Evolutionary conservation across 148 eudicot species (phyloP).

Genomic region (Rhododendron williamsianum): DNA sequence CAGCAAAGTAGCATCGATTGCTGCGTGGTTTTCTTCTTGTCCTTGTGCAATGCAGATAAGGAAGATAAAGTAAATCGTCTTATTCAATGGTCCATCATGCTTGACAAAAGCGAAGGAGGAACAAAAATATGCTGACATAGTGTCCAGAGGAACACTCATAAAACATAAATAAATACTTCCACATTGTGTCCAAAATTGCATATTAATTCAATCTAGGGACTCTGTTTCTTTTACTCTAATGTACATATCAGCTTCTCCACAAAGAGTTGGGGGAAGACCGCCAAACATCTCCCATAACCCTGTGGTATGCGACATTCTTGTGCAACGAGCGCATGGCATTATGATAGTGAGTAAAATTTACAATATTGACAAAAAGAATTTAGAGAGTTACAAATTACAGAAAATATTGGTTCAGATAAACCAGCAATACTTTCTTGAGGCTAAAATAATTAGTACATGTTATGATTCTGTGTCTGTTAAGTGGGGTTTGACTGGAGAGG

Average conservation of each 20-base stretch:
- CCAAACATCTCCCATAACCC: background rate
- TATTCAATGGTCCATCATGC: background rate
- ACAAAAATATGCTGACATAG: background rate
- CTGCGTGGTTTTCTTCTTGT: slow-evolving; percentile 32
- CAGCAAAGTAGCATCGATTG: slow-evolving; percentile 58
- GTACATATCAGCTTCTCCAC: background rate
- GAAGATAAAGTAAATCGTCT: background rate
- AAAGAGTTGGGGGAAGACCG: background rate
- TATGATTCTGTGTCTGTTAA: background rate
- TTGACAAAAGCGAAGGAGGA: background rate
- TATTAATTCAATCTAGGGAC: background rate
- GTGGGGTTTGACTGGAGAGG: background rate
- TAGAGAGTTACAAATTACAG: background rate
- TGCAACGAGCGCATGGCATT: background rate
- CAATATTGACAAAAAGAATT: background rate
- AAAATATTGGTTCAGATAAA: background rate
- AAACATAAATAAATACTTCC: background rate
- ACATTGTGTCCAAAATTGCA: background rate
- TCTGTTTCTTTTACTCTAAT: background rate
- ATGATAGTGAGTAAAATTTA: background rate
- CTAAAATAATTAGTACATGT: background rate
- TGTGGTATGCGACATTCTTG: background rate
- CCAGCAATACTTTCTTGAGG: background rate
- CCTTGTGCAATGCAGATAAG: slow-evolving; percentile 20
- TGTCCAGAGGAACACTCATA: background rate